Evolutionary conservation across 2,329 filamentous ascomycete genomes (phyloP), one percentile per base, ranked within the genome.

Genomic region (Apiospora malaysiana): DNA sequence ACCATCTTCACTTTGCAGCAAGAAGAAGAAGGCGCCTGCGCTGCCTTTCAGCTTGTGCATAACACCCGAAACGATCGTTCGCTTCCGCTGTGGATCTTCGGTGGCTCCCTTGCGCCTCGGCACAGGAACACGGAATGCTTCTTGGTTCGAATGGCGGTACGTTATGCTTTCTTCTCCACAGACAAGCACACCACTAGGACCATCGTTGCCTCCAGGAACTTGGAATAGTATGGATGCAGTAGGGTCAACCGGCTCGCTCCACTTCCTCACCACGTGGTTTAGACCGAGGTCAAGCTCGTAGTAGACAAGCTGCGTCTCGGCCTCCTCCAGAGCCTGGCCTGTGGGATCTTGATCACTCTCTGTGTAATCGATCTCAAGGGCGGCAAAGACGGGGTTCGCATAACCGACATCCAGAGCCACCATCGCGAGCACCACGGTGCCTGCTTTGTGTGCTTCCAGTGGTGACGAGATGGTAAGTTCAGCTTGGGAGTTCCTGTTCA

Each of bases 391-490:
- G 3, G 96, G 96, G 79, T 99, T 98, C 73, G 97, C 94, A 81
- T 98, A 99, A 47, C 95, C 96, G 42, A 98, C 95, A 80, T 99
- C 97, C 59, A 99, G 84, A 0, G 94, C 94, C 32, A 94, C 92
- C 77, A 98, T 87, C 42, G 93, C 93, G 76, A 97, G 94, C 32
- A 98, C 95, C 68, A 99, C 83, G 1, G 95, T 95, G 72, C 95
- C 94, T 16, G 94, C 91, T 81, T 96, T 97, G 83, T 99, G 95
- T 1, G 96, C 97, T 83, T 99, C 97, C 23, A 99, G 88, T 0
- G 96, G 96, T 18, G 96, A 99, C 6, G 96, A 99, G 68, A 99
- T 99, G 51, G 95, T 97, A 77, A 99, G 90, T 81, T 97, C 94
- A 23, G 95, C 95, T 82, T 98, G 94, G 3, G 94, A 90, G 83